Evolutionary conservation across 345 rosid species (phyloP).

Genomic region (Aquilaria malaccensis): DNA sequence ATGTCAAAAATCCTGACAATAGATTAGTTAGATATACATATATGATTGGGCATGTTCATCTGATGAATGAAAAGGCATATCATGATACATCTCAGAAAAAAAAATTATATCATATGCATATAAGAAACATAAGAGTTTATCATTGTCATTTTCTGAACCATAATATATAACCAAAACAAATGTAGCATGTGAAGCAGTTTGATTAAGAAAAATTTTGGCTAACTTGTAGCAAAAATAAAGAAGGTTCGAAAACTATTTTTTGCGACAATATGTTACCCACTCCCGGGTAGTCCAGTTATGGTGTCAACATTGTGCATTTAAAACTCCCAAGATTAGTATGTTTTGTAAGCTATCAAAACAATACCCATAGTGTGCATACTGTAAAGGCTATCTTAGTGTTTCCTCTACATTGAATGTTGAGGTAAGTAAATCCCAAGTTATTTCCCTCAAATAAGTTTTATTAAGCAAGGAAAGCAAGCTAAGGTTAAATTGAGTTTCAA

Average conservation of each 20-base stretch:
- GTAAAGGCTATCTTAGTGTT: too few species aligned
- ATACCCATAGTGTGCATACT: too few species aligned
- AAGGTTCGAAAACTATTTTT: too few species aligned
- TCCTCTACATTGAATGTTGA: too few species aligned
- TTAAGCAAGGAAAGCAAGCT: too few species aligned
- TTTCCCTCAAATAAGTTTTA: too few species aligned
- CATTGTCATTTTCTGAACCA: not conserved
- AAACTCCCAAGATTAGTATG: too few species aligned
- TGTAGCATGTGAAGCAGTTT: constrained; percentile 11
- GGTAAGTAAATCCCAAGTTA: too few species aligned
- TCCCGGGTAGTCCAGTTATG: not conserved
- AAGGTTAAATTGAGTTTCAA: too few species aligned
- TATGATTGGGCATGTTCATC: not conserved
- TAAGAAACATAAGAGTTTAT: not conserved
- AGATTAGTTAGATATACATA: not conserved
- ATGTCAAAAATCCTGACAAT: not conserved
- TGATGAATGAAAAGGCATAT: not conserved
- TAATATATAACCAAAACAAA: not conserved
- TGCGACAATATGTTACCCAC: too few species aligned
- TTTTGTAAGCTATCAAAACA: too few species aligned
- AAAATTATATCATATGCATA: not conserved
- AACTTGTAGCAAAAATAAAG: not conserved
- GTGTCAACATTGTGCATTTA: too few species aligned
- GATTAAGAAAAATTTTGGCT: not conserved
- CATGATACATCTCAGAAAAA: constrained; percentile 4